phyloP scores from a whole-genome alignment of 2,329 filamentous ascomycete genomes.

The Blastomyces silverae region DNA sequence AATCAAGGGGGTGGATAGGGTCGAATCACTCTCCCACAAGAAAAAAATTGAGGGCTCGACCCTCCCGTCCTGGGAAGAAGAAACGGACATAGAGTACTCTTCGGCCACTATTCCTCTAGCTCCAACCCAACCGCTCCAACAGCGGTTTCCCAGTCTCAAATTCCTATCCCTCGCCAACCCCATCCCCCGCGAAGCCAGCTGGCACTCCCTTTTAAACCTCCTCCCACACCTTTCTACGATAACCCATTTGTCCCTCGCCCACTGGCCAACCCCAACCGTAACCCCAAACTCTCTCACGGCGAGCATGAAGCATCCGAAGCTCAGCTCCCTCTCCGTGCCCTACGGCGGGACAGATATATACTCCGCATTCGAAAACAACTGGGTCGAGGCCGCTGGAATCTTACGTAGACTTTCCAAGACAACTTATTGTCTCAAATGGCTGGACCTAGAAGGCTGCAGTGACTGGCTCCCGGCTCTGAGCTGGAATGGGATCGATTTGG shows the following conservation, averaged over 20 bases:
- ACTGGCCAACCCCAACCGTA: constrained; percentile 55
- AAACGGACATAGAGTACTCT: constrained; percentile 17
- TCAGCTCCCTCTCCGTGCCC: constrained; percentile 38
- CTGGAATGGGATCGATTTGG: constrained; percentile 34
- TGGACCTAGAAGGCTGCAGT: constrained; percentile 55
- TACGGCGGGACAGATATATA: constrained; percentile 50
- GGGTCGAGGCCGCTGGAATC: constrained; percentile 51
- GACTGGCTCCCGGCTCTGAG: constrained; percentile 50
- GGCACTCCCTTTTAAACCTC: constrained; percentile 50
- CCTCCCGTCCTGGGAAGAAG: constrained; percentile 40
- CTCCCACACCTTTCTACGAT: constrained; percentile 50
- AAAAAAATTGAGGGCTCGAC: constrained; percentile 16
- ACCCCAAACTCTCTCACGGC: constrained; percentile 48
- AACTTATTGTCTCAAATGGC: constrained; percentile 54
- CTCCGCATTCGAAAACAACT: constrained; percentile 49
- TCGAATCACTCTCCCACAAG: neutral
- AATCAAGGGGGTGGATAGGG: constrained; percentile 29
- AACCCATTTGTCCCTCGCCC: constrained; percentile 56
- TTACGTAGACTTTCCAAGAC: constrained; percentile 50
- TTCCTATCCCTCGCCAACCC: constrained; percentile 54
- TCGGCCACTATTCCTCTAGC: neutral
- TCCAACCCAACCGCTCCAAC: constrained; percentile 23
- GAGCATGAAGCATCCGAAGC: constrained; percentile 38
- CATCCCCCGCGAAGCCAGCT: constrained; percentile 41
- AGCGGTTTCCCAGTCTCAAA: constrained; percentile 49